Conservation (phyloP, 495 filamentous ascomycete genomes). For the Amniculicola lignicola region DNA sequence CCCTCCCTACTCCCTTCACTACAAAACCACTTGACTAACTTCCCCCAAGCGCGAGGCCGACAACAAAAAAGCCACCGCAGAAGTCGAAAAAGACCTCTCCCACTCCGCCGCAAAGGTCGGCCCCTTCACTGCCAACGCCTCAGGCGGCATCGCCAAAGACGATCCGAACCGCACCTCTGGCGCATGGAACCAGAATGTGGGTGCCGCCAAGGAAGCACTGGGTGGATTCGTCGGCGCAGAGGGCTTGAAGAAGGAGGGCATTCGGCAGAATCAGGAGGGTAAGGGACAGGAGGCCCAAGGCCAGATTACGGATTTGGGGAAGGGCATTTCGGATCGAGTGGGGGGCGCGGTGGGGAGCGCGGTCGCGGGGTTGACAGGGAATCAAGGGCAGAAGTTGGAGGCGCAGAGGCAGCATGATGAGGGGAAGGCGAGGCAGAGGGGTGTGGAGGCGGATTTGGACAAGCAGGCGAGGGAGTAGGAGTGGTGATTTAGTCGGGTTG, state of each 20-base stretch:
- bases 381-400: slow-evolving; percentile 58
- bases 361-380: slow-evolving; percentile 67
- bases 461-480: slow-evolving; percentile 51
- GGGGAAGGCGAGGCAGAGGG: slow-evolving; percentile 82
- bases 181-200: slow-evolving; percentile 81
- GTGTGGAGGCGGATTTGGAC: slow-evolving; percentile 77
- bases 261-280: slow-evolving; percentile 74
- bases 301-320: slow-evolving; percentile 72
- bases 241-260: slow-evolving; percentile 67
- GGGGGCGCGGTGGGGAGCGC: slow-evolving; percentile 67
- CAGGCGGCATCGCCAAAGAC: slow-evolving; percentile 70
- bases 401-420: slow-evolving; percentile 69
- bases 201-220: slow-evolving; percentile 76
- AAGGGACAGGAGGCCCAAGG: slow-evolving; percentile 80
- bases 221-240: slow-evolving; percentile 75
- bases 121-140: slow-evolving; percentile 61
- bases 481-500: neutral
- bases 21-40: slow-evolving; percentile 12
- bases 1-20: slow-evolving; percentile 1
- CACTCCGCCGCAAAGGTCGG: slow-evolving; percentile 71
- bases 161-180: slow-evolving; percentile 68
- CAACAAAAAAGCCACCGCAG: slow-evolving; percentile 46
- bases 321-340: slow-evolving; percentile 68
- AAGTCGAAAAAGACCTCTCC: slow-evolving; percentile 65
- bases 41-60: slow-evolving; percentile 30